Percentiles rank a stretch among this genome's conserved stretches.
Evolutionary conservation across 2,329 filamentous ascomycete species (phyloP).

Genomic region (Beauveria rudraprayagi): DNA sequence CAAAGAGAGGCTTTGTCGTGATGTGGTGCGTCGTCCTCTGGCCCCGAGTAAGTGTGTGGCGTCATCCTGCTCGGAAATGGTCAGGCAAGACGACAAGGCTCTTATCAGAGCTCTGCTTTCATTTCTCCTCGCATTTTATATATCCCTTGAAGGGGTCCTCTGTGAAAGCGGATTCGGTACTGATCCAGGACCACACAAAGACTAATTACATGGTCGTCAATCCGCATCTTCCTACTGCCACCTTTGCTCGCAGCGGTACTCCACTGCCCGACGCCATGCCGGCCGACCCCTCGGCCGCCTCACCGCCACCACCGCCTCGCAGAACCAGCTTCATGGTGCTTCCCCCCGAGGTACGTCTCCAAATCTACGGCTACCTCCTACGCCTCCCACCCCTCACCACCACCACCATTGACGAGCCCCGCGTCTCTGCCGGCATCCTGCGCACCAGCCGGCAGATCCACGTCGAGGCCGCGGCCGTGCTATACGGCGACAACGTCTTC

Average conservation of each 20-base stretch:
- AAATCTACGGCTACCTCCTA: constrained; percentile 38
- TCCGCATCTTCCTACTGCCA: background rate
- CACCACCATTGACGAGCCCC: constrained; percentile 10
- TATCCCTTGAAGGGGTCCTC: too few relatives aligned
- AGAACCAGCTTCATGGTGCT: constrained; percentile 28
- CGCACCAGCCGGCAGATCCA: constrained; percentile 32
- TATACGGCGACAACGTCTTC: constrained; percentile 38
- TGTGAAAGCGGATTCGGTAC: too few relatives aligned
- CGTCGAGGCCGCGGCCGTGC: constrained; percentile 31
- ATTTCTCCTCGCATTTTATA: too few relatives aligned
- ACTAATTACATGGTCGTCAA: too few relatives aligned
- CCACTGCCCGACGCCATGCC: background rate
- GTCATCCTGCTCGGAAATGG: background rate
- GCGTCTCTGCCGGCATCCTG: constrained; percentile 25
- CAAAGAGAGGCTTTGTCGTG: background rate
- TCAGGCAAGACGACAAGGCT: background rate
- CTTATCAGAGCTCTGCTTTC: too few relatives aligned
- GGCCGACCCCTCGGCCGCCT: background rate
- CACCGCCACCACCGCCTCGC: background rate
- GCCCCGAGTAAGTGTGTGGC: background rate
- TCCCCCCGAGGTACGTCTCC: constrained; percentile 37
- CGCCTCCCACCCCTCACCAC: constrained; percentile 20
- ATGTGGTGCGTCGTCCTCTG: background rate
- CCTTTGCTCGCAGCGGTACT: background rate
- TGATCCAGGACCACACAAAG: too few relatives aligned